A percentile compares a stretch with the other conserved stretches of the same genome.
Evolutionary conservation across 2,329 filamentous ascomycete species (phyloP).

Genomic region (Magnaporthiopsis rhizophila): DNA sequence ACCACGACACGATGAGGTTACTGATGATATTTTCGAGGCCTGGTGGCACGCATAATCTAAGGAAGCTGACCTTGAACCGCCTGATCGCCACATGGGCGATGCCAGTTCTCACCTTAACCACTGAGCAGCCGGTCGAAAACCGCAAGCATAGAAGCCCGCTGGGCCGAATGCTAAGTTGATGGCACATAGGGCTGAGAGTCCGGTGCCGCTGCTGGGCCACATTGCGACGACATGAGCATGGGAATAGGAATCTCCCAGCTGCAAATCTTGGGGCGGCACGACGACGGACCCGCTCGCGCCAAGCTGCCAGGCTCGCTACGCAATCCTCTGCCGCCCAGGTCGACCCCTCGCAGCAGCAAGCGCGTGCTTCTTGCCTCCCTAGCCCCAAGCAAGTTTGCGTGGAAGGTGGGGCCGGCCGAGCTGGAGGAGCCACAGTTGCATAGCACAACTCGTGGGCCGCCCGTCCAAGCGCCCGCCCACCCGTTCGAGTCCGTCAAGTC

Average conservation of each 20-base stretch:
- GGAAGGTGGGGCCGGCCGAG: background rate
- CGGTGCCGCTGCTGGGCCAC: background rate
- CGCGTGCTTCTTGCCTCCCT: background rate
- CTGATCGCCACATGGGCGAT: background rate
- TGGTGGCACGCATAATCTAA: background rate
- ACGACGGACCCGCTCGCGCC: conserved; percentile 1
- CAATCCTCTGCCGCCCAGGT: background rate
- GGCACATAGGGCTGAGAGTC: no score
- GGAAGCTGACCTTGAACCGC: background rate
- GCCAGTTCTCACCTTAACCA: no score
- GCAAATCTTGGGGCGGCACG: background rate
- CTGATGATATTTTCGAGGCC: no score
- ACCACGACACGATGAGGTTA: background rate
- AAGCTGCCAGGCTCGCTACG: background rate
- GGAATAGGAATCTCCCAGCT: conserved; percentile 6
- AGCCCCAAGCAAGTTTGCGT: background rate
- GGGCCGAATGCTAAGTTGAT: background rate
- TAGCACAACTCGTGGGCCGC: no score
- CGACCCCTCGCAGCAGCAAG: background rate
- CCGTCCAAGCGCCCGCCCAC: background rate
- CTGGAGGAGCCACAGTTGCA: background rate
- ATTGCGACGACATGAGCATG: conserved; percentile 4
- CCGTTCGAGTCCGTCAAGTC: background rate
- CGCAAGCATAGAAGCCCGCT: background rate
- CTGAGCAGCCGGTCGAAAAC: background rate